Base-by-base conservation (phyloP, 2,329 filamentous ascomycete species). In the Cercospora zeina region DNA sequence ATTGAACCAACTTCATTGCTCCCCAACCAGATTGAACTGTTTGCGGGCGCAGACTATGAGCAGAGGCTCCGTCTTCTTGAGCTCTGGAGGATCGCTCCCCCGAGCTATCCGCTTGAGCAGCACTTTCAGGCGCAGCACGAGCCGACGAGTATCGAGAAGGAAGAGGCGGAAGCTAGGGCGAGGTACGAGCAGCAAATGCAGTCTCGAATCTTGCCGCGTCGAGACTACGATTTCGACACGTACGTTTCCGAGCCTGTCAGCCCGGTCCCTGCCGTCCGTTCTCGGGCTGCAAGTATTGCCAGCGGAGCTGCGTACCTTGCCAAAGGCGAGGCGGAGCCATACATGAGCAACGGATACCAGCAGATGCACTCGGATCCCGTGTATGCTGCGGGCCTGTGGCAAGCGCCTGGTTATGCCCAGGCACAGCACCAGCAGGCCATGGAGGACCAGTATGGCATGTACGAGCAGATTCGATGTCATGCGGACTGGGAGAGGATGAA, bases 261-360 rank as follows among this genome's bases (percentile, higher is more conserved):
- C 36, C 69, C 68, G 7, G 71, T 71, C 30, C 70, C 70, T 16
- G 69, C 71, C 8, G 68, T 71, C 19, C 61, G 71, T 10, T 67
- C 73, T 65, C 69, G 70, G 37, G 68, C 69, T 21, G 71, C 68
- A 10, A 71, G 69, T 14, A 72, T 72, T 21, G 66, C 68, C 3
- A 65, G 63, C 60, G 61, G 61, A 55, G 61, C 39, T 57, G 61
- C 39, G 33, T 56, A 42, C 47, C 61, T 59, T 47, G 58, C 30
- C 54, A 63, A 33, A 65, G 75, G 49, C 34, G 69, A 69, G 64
- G 85, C 84, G 39, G 91, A 96, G 75, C 91, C 91, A 0, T 96
- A 96, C 76, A 96, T 96, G 84, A 76, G 85, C 53, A 88, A 86
- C 6, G 92, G 92, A 13, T 96, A 96, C 73, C 89, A 91, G 70